Evolutionary conservation across 768 basidiomycete species (phyloP).

Genomic region (Cytidiella melzeri): DNA sequence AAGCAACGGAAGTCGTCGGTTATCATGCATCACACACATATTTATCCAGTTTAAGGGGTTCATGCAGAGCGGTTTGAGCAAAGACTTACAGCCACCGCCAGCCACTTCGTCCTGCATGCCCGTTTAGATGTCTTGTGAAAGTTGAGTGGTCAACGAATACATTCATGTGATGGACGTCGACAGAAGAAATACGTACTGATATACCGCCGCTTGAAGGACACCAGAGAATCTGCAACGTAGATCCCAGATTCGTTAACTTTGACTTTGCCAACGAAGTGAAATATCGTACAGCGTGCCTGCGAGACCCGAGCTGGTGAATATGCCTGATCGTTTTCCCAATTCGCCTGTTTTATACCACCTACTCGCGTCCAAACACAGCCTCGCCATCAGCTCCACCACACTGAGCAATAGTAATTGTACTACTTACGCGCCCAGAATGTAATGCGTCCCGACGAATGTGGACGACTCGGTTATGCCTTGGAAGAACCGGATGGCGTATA

Average conservation of each 20-base stretch:
- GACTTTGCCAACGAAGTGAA: too few relatives aligned
- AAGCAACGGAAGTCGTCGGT: neutral
- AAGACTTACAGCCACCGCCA: slow-evolving; percentile 59
- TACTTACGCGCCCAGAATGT: slow-evolving; percentile 64
- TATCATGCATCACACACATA: neutral
- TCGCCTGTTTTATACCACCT: slow-evolving; percentile 72
- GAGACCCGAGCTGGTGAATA: slow-evolving; percentile 62
- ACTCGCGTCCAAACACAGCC: neutral
- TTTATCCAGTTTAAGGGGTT: neutral
- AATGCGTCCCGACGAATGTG: slow-evolving; percentile 72
- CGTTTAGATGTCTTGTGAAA: slow-evolving; percentile 47
- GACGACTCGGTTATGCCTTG: slow-evolving; percentile 71
- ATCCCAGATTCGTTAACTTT: too few relatives aligned
- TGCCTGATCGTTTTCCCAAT: slow-evolving; percentile 64
- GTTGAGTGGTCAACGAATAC: neutral
- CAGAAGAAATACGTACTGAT: slow-evolving; percentile 33
- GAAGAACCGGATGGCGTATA: slow-evolving; percentile 67
- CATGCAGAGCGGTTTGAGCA: too few relatives aligned
- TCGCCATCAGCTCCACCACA: neutral
- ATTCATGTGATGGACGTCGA: neutral
- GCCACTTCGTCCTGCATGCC: slow-evolving; percentile 46
- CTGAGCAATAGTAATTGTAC: neutral
- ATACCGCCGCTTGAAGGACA: slow-evolving; percentile 57
- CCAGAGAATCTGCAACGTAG: slow-evolving; percentile 49
- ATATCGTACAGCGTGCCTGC: slow-evolving; percentile 58